These are phyloP conservation scores for Wickerhamomyces silvicola DNA, from an alignment of 805 yeast species.

Conservation along the genomic window DNA sequence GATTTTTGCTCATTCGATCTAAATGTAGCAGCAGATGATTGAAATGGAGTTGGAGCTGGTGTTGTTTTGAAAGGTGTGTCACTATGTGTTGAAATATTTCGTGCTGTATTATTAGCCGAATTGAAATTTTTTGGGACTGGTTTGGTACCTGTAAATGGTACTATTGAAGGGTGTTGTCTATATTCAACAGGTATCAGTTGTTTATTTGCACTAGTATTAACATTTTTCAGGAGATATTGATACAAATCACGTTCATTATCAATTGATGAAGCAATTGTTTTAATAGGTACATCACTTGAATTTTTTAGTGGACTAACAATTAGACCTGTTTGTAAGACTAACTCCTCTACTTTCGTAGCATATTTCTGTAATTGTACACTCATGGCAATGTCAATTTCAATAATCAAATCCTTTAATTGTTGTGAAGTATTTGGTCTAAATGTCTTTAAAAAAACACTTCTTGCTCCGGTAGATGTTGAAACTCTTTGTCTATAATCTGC, in stretches of 20 bases:
- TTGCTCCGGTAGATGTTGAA: conserved; percentile 59
- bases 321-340: conserved; percentile 79
- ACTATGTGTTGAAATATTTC: conserved; percentile 27
- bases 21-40: conserved; percentile 4
- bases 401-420: conserved; percentile 65
- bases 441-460: conserved; percentile 63
- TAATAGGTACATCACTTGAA: conserved; percentile 58
- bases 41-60: conserved; percentile 8
- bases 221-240: conserved; percentile 49
- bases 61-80: conserved; percentile 28
- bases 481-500: conserved; percentile 79
- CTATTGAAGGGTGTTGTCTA: conserved; percentile 61
- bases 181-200: conserved; percentile 63
- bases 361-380: conserved; percentile 83
- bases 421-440: conserved; percentile 75
- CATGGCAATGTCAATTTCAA: conserved; percentile 87
- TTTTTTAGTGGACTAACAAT: conserved; percentile 66
- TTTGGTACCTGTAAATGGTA: conserved; percentile 18
- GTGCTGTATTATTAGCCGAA: conserved; percentile 18
- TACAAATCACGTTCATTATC: conserved; percentile 82
- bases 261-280: conserved; percentile 64
- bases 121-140: conserved; percentile 24
- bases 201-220: conserved; percentile 27
- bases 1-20: conserved; percentile 6
- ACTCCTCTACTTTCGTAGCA: conserved; percentile 80